phyloP scores from a whole-genome alignment of 2,329 filamentous ascomycete genomes.

The Lachnum nothofagi region DNA sequence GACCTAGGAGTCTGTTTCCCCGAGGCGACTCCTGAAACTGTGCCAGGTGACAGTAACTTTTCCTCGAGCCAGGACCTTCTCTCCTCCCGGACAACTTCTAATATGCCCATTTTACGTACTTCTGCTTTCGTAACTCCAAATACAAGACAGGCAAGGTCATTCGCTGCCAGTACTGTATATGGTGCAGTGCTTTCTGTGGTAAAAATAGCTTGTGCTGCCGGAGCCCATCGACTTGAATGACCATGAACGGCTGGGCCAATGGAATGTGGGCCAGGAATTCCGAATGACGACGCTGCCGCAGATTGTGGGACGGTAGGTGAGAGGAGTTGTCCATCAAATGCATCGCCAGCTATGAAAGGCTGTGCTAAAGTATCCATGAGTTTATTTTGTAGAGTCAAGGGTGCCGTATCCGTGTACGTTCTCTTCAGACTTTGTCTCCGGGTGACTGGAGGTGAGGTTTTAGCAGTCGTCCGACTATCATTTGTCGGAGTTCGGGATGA shows the following conservation, averaged over 20 bases:
- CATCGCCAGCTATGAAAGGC: constrained; percentile 48
- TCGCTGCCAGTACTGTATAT: constrained; percentile 94
- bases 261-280: constrained; percentile 25
- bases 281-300: constrained; percentile 31
- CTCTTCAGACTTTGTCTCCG: constrained; percentile 70
- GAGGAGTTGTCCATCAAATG: constrained; percentile 25
- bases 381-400: constrained; percentile 71
- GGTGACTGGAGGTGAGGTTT: constrained; percentile 51
- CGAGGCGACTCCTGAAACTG: constrained; percentile 35
- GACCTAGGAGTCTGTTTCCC: constrained; percentile 20
- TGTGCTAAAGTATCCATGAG: constrained; percentile 80
- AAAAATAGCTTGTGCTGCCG: constrained; percentile 92
- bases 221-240: constrained; percentile 84
- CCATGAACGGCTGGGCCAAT: constrained; percentile 65
- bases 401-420: constrained; percentile 78
- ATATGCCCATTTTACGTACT: constrained; percentile 86
- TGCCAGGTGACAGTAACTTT: constrained; percentile 65
- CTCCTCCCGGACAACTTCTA: constrained; percentile 91
- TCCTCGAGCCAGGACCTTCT: constrained; percentile 82
- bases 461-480: constrained; percentile 49
- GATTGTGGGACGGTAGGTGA: constrained; percentile 43
- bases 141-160: constrained; percentile 93
- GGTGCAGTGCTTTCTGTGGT: constrained; percentile 86
- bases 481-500: constrained; percentile 53
- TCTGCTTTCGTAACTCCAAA: constrained; percentile 98